Evolutionary conservation across 1,284 basidiomycete genomes (phyloP).

Genomic region (Fomitiporia mediterranea): DNA sequence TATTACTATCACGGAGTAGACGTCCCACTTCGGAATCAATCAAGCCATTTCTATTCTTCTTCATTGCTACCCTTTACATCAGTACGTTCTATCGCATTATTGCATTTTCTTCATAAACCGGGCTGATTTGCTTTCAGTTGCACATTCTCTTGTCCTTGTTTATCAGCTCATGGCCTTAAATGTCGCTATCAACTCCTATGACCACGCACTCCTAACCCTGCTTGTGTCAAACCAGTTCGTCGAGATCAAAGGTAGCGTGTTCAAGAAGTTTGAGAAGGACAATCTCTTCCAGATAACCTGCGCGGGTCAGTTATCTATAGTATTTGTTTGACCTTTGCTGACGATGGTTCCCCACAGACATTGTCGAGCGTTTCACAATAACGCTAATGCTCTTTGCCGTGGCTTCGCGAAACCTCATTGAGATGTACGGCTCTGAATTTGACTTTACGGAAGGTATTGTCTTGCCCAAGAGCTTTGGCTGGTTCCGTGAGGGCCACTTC

Average conservation of each 20-base stretch:
- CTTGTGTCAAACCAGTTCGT: conserved; percentile 99
- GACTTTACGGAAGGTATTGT: conserved; percentile 65
- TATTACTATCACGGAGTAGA: conserved; percentile 60
- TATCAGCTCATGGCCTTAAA: conserved; percentile 96
- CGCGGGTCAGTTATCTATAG: conserved; percentile 55
- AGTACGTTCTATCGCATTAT: conserved; percentile 44
- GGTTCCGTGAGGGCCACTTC: conserved; percentile 69
- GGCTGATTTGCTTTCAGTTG: conserved; percentile 44
- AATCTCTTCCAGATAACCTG: conserved; percentile 99
- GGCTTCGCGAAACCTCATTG: conserved; percentile 92
- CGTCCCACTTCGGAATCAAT: conserved; percentile 59
- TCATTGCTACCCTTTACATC: conserved; percentile 80
- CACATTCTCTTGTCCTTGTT: conserved; percentile 92
- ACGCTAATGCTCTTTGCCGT: conserved; percentile 89
- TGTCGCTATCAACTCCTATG: conserved; percentile 98
- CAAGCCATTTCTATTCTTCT: conserved; percentile 82
- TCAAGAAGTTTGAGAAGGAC: conserved; percentile 99
- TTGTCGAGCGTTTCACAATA: conserved; percentile 96
- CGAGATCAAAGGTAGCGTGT: conserved; percentile 98
- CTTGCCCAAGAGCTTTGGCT: conserved; percentile 82
- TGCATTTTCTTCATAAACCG: not conserved
- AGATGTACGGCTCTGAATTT: conserved; percentile 87
- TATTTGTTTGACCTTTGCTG: not conserved
- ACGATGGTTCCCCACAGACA: conserved; percentile 52
- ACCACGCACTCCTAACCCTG: conserved; percentile 91